phyloP scores from a whole-genome alignment of 331 rosid species.

The Prunus yedoensis region DNA sequence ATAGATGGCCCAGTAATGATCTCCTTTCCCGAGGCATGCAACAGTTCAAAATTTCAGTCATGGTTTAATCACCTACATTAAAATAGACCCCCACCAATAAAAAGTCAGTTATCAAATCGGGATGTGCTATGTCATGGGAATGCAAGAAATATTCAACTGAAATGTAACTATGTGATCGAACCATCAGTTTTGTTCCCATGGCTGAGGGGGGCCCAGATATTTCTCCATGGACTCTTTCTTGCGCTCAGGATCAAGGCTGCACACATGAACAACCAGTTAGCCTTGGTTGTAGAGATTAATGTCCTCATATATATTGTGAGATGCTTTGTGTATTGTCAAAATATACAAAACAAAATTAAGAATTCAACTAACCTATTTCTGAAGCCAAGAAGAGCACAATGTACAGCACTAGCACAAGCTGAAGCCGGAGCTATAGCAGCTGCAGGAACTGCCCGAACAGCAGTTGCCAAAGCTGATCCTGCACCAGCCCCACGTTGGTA shows the following conservation, averaged over 20 bases:
- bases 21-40: neutral
- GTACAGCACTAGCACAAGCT: conserved; percentile 95
- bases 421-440: conserved; percentile 97
- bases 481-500: conserved; percentile 94
- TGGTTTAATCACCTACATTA: conserved; percentile 33
- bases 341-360: conserved; percentile 23
- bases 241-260: conserved; percentile 95
- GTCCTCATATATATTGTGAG: conserved; percentile 6
- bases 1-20: conserved; percentile 20
- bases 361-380: conserved; percentile 71
- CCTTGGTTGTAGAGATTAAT: conserved; percentile 19
- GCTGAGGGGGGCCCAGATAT: conserved; percentile 74
- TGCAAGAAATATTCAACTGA: conserved; percentile 9
- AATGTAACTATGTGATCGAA: conserved; percentile 13
- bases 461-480: conserved; percentile 83
- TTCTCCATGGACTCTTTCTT: conserved; percentile 95
- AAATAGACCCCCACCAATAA: neutral
- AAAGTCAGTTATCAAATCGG: neutral
- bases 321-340: conserved; percentile 8
- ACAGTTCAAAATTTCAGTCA: conserved; percentile 22
- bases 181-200: conserved; percentile 68
- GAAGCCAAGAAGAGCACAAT: conserved; percentile 83
- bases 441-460: conserved; percentile 82
- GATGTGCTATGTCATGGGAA: conserved; percentile 6
- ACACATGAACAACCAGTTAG: conserved; percentile 23